Evolutionary conservation across 176 grass and related monocot species (phyloP), one percentile per base, ranked within the genome.

Genomic region (Puya raimondii): DNA sequence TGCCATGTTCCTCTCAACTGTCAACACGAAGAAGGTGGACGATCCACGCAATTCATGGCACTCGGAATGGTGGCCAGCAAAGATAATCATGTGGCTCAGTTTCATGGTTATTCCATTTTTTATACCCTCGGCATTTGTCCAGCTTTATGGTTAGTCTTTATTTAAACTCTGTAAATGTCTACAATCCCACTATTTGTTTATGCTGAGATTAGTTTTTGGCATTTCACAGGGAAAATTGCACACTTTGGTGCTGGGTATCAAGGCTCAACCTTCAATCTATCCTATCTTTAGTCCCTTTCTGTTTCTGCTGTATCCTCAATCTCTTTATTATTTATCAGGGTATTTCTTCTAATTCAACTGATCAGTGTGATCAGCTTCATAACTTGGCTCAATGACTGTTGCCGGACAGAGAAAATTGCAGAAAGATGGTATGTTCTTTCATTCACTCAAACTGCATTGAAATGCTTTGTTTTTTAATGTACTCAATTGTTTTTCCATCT

Each of bases 31-130:
- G 63, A 93, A 88, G 70, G n/a, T 82, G 74, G 74, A 88, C 11
- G 90, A 99, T 48, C 77, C 66, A 53, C 84, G 90, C 2, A 99
- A 90, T 67, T 86, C 85, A 13, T 99, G 95, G 90, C 95, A 99
- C 78, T 99, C 94, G 2, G 95, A 99, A 66, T 99, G 95, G 90
- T 99, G 90, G 95, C 89, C 87, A 6, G 85, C 16, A 13, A 99
- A 99, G 82, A 64, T 99, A 77, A 79, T 76, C 51, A 78, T 99
- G 47, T 99, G 95, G 95, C 68, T 91, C 48, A 85, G 48, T n/a
- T 75, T 94, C 83, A 94, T 88, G 56, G 57, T 70, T 73, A 18
- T 94, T 67, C 71, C 95, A 15, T 94, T 99, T 80, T 85, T 99
- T 65, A 80, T 83, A 63, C 85, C 95, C 18, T 91, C 95, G 12